These are phyloP conservation scores for Jimgerdemannia lactiflua DNA, from an alignment of 192 early-diverging fungal genomes.

Conservation along the genomic window DNA sequence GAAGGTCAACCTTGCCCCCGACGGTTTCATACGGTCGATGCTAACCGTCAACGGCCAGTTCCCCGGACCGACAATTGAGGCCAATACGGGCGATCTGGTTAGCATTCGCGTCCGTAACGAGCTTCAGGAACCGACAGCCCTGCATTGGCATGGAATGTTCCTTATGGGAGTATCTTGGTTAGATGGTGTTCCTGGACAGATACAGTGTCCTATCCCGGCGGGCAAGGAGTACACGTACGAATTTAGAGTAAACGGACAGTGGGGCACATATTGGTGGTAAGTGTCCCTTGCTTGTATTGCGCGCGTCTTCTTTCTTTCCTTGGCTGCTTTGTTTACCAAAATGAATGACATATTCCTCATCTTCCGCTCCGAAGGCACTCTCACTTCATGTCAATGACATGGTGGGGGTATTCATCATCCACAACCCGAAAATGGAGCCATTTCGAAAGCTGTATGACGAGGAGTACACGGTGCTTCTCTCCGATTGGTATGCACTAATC, in stretches of 20 bases:
- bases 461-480: constrained; percentile 51
- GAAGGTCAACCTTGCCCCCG: neutral
- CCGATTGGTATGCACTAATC: constrained; percentile 44
- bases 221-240: constrained; percentile 37
- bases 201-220: constrained; percentile 47
- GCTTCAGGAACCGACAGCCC: constrained; percentile 33
- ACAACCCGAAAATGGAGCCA: constrained; percentile 39
- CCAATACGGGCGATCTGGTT: constrained; percentile 46
- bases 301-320: neutral
- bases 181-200: constrained; percentile 57
- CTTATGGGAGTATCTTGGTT: constrained; percentile 32
- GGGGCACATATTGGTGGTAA: constrained; percentile 33
- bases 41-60: constrained; percentile 40
- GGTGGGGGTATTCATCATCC: constrained; percentile 58
- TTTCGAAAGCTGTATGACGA: constrained; percentile 48
- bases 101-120: constrained; percentile 42
- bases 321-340: neutral
- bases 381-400: constrained; percentile 65
- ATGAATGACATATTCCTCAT: neutral
- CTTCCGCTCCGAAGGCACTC: constrained; percentile 41
- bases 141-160: constrained; percentile 47
- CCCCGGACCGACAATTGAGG: constrained; percentile 50
- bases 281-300: neutral
- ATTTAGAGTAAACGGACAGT: constrained; percentile 28
- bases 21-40: neutral